These are phyloP conservation scores for Lactifluus rugatus DNA, from an alignment of 768 basidiomycete species.

Conservation along the genomic window DNA sequence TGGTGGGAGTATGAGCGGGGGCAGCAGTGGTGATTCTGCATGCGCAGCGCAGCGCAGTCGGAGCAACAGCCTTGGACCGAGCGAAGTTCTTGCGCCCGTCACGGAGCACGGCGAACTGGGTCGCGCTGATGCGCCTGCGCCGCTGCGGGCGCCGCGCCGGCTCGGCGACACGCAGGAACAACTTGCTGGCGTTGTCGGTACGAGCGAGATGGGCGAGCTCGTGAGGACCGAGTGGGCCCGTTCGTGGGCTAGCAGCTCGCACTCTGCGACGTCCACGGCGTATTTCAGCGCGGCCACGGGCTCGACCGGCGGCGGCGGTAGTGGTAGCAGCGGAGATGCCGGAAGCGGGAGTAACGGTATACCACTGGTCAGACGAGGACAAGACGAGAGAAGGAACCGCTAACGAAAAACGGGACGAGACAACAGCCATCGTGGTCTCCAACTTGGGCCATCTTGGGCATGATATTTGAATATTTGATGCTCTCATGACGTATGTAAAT, in stretches of 20 bases:
- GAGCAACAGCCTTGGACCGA: conserved; percentile 11
- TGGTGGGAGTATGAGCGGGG: not conserved
- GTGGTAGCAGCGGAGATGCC: not conserved
- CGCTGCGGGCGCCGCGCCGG: not conserved
- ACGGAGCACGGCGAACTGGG: conserved; percentile 16
- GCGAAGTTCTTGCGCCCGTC: conserved; percentile 16
- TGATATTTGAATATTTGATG: too few relatives aligned
- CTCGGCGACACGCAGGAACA: not conserved
- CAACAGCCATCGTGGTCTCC: too few relatives aligned
- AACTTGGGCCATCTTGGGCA: too few relatives aligned
- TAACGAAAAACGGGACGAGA: not conserved
- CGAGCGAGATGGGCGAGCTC: conserved; percentile 9
- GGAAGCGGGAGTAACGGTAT: not conserved
- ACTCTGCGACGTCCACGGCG: not conserved
- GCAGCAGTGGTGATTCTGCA: not conserved
- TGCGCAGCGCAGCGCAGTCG: conserved; percentile 7
- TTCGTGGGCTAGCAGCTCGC: conserved; percentile 5
- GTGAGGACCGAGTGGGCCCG: not conserved
- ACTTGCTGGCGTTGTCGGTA: not conserved
- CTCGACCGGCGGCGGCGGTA: not conserved
- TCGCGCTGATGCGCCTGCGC: not conserved
- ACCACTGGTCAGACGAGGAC: not conserved
- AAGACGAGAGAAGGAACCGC: not conserved
- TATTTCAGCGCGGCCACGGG: not conserved
- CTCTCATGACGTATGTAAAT: too few relatives aligned